Percentiles rank a stretch among this genome's conserved stretches.
Conservation (phyloP, 2,329 filamentous ascomycete species). For the Venturia oleaginea region DNA sequence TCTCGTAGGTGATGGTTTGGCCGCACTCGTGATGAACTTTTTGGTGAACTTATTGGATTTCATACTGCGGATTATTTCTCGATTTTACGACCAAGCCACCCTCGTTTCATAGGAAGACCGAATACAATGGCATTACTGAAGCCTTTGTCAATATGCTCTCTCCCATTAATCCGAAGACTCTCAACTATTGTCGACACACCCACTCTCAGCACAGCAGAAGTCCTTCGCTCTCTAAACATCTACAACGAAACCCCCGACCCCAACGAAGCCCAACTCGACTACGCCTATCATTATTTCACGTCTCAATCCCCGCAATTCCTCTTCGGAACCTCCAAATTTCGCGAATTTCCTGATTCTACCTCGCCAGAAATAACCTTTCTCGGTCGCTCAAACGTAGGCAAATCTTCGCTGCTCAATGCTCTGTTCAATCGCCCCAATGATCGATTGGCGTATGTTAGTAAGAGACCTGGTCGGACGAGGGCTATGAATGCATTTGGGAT, state of each 20-base stretch:
- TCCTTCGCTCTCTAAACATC: slow-evolving; percentile 17
- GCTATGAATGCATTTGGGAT: slow-evolving; percentile 60
- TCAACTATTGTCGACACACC: background rate
- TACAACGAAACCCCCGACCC: slow-evolving; percentile 26
- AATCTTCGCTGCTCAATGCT: slow-evolving; percentile 57
- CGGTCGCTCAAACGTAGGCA: slow-evolving; percentile 62
- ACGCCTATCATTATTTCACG: slow-evolving; percentile 37
- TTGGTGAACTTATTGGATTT: too few species aligned
- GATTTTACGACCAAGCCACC: background rate
- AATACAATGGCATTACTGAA: background rate
- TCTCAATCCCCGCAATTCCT: slow-evolving; percentile 42
- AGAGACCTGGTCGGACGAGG: slow-evolving; percentile 51
- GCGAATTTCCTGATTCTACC: slow-evolving; percentile 44
- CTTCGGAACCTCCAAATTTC: slow-evolving; percentile 53
- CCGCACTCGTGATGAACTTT: background rate
- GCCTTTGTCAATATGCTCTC: background rate
- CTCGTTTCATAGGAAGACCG: background rate
- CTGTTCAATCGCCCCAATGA: slow-evolving; percentile 39
- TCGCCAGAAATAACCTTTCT: slow-evolving; percentile 58
- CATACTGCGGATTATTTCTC: background rate
- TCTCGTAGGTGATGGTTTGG: background rate
- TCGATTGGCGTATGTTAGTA: slow-evolving; percentile 46
- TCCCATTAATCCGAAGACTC: background rate
- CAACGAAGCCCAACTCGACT: slow-evolving; percentile 27
- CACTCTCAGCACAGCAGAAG: background rate